Evolutionary conservation across 2,329 filamentous ascomycete genomes (phyloP), one percentile per base, ranked within the genome.

Genomic region (Hyphodiscus sp.): DNA sequence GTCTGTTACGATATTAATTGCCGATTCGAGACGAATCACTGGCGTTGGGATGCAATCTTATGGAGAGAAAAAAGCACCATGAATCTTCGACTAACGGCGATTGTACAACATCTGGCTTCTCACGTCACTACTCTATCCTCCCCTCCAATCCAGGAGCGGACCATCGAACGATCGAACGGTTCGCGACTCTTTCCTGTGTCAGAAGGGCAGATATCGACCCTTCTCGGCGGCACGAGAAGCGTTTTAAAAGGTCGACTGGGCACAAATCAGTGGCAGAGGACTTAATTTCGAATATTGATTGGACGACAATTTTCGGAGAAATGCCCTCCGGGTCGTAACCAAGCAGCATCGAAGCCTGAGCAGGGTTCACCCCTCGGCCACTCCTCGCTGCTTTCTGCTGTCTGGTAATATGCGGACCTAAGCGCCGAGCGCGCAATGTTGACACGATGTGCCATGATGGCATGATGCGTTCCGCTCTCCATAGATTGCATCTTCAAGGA

Each of bases 211-310:
- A 6, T 38, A 38, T 38, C 11, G 33, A 38, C 33, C 13, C 13
- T 38, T 38, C 33, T 58, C 66, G 69, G 71, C 73, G 73, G 71
- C 68, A 73, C 72, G 67, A 73, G 68, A 54, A 63, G 69, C 59
- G 55, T 66, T 70, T 61, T 73, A 67, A 75, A 72, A 73, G 72
- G 73, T 67, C 65, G 64, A 57, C 54, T 56, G 59, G 61, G 65
- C 54, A 56, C 56, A 51, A 63, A 59, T 63, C 58, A 53, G 50
- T 55, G 44, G 46, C 53, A 48, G 41, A 41, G 46, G 56, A 65
- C 65, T 58, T 57, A 63, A 68, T 66, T 66, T 62, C 47, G 26
- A 45, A 41, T 56, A 61, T 57, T 47, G 54, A 65, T 48, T 61
- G 63, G 63, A 51, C 62, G 56, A 61, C 50, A 58, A 60, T 55